Base-by-base conservation (phyloP, 208 protist species). In the Crithidia acanthocephali region DNA sequence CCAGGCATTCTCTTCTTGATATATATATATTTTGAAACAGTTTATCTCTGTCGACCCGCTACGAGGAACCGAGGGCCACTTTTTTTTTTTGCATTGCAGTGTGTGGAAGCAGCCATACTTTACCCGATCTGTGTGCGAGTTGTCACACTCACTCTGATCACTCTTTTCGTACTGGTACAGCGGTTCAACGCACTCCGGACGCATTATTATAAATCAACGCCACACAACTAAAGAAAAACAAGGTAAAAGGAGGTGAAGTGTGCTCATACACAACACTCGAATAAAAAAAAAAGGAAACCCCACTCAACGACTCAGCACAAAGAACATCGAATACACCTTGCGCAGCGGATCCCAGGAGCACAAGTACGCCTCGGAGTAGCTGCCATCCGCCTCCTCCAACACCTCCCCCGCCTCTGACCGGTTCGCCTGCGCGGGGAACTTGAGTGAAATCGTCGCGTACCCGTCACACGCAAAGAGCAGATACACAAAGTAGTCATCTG, bases 381-480 rank as follows among this genome's bases (percentile, higher is more conserved):
- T 71, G 59, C 69, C 74, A 16, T 74, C 55, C 40, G 67, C 71
- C 37, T 73, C 64, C 44, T 77, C 59, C 51, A 64, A 25, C 40
- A 67, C 78, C 55, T 83, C 74, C 48, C 76, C 77, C 70, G 74
- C 64, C 28, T 76, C 72, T 0, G 55, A 72, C 18, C 76, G 71
- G 13, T 23, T 56, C 18, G 64, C 64, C 47, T 84, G 76, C 23
- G 88, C 72, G 0, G 91, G 91, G 44, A 96, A 93, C 66, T 92
- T 92, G 6, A 96, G n/a, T 13, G 85, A 76, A 7, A 91, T 74
- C 30, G 91, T 93, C 63, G 81, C 76, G 71, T 93, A 96, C n/a
- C 85, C 85, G 57, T 94, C 88, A 48, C 91, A 96, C 6, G 91
- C 88, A n/a, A 96, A 80, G 11, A 96, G 64, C 0, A 96, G 47